phyloP scores from a whole-genome alignment of 108 stramenopile species.

The Cyclotella atomus region DNA sequence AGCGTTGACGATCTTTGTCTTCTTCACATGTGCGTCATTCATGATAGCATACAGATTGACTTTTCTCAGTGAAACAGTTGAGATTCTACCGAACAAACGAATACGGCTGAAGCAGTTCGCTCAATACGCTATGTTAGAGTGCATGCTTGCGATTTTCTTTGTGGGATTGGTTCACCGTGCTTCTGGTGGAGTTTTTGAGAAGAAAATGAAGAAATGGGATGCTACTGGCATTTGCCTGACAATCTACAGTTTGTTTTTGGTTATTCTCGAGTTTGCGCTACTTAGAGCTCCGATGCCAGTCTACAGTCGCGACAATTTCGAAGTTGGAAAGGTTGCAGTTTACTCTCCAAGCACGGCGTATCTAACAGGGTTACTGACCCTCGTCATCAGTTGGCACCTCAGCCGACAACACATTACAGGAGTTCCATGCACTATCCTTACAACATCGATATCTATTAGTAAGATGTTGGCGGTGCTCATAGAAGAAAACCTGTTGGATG shows the following conservation, averaged over 20 bases:
- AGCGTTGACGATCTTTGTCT: constrained; percentile 69
- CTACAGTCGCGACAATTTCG: constrained; percentile 50
- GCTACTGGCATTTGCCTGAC: constrained; percentile 56
- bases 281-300: constrained; percentile 62
- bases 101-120: constrained; percentile 63
- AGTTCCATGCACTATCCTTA: constrained; percentile 25
- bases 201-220: constrained; percentile 62
- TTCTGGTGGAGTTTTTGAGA: constrained; percentile 56
- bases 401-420: constrained; percentile 52
- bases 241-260: constrained; percentile 51
- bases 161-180: constrained; percentile 69
- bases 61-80: constrained; percentile 52
- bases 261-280: constrained; percentile 60
- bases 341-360: constrained; percentile 61
- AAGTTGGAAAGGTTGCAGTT: constrained; percentile 60
- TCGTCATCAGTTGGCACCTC: constrained; percentile 42
- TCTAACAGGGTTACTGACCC: constrained; percentile 52
- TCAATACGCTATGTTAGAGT: constrained; percentile 43
- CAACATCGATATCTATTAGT: constrained; percentile 53
- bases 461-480: constrained; percentile 69
- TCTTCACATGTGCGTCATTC: constrained; percentile 62
- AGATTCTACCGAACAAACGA: constrained; percentile 47
- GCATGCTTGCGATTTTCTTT: constrained; percentile 56
- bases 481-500: constrained; percentile 47
- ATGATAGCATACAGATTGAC: constrained; percentile 76